These are phyloP conservation scores for Mycocentrospora acerina DNA, from an alignment of 2,329 filamentous ascomycete species.

Conservation along the genomic window DNA sequence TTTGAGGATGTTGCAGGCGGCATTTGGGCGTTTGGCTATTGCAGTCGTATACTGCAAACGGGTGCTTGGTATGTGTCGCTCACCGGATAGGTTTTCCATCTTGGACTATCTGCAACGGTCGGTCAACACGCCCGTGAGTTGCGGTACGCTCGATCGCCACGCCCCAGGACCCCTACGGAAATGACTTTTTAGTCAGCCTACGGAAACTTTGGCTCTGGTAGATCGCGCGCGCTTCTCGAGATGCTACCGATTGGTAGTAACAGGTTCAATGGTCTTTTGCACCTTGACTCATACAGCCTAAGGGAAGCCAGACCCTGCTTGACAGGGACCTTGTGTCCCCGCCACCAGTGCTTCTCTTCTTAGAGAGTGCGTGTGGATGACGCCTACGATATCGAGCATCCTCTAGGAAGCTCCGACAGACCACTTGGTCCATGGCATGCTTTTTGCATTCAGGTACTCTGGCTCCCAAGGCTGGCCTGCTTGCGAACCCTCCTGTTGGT, in stretches of 20 bases:
- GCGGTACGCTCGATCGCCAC: slow-evolving; percentile 3
- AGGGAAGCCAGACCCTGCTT: slow-evolving; percentile 2
- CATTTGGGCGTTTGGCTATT: background rate
- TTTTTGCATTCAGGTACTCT: slow-evolving; percentile 1
- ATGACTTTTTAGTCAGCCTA: slow-evolving; percentile 8
- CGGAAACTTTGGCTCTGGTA: slow-evolving; percentile 2
- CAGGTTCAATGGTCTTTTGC: slow-evolving; percentile 1
- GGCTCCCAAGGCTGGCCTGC: too few relatives aligned
- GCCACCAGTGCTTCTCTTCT: slow-evolving; percentile 18
- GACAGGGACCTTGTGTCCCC: slow-evolving; percentile 9
- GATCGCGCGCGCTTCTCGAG: slow-evolving; percentile 5
- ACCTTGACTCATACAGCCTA: background rate
- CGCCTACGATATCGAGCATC: slow-evolving; percentile 18
- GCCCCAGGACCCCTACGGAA: slow-evolving; percentile 2
- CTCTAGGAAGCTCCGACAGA: slow-evolving; percentile 15
- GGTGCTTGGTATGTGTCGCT: slow-evolving; percentile 13
- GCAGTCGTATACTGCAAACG: slow-evolving; percentile 4
- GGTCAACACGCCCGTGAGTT: slow-evolving; percentile 13
- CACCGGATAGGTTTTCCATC: slow-evolving; percentile 4
- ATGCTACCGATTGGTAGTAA: slow-evolving; percentile 5
- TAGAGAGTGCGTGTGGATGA: slow-evolving; percentile 17
- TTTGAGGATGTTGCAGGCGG: background rate
- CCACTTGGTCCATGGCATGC: slow-evolving; percentile 22
- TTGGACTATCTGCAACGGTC: slow-evolving; percentile 10
- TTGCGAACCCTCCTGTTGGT: slow-evolving; percentile 1